phyloP scores from a whole-genome alignment of 2,329 filamentous ascomycete genomes.

The Venturia aucupariae region DNA sequence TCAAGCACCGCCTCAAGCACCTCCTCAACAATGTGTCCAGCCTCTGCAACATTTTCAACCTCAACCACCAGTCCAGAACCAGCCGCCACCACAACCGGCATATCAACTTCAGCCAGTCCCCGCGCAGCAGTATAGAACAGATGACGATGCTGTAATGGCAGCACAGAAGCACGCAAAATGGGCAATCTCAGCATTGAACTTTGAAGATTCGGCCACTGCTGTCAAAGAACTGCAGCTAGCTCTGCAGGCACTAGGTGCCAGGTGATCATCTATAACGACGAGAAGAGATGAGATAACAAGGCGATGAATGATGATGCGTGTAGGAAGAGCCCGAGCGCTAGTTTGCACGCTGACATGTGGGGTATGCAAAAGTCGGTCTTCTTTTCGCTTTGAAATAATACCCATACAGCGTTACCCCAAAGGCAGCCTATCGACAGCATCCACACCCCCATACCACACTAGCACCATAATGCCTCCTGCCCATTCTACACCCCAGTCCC shows the following conservation, averaged over 20 bases:
- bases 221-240: conserved; percentile 75
- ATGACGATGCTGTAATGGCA: conserved; percentile 62
- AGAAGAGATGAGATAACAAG: not conserved
- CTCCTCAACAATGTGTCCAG: not conserved
- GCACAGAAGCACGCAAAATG: conserved; percentile 95
- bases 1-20: conserved; percentile 20
- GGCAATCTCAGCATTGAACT: conserved; percentile 93
- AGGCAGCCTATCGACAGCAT: not conserved
- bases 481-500: not conserved
- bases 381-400: not conserved
- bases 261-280: conserved; percentile 24
- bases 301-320: not conserved
- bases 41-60: conserved; percentile 15
- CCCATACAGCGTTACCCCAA: not conserved
- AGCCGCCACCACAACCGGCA: conserved; percentile 19
- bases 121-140: conserved; percentile 32
- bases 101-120: conserved; percentile 18
- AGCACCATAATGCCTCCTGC: not conserved
- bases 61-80: conserved; percentile 21
- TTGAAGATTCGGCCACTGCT: conserved; percentile 88
- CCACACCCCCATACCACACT: not conserved
- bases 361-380: not conserved
- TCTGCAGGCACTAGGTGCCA: conserved; percentile 58
- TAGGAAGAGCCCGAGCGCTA: not conserved
- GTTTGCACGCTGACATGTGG: not conserved